Base-by-base conservation (phyloP, 768 basidiomycete species). In the Tylopilus vinaceipallidus region DNA sequence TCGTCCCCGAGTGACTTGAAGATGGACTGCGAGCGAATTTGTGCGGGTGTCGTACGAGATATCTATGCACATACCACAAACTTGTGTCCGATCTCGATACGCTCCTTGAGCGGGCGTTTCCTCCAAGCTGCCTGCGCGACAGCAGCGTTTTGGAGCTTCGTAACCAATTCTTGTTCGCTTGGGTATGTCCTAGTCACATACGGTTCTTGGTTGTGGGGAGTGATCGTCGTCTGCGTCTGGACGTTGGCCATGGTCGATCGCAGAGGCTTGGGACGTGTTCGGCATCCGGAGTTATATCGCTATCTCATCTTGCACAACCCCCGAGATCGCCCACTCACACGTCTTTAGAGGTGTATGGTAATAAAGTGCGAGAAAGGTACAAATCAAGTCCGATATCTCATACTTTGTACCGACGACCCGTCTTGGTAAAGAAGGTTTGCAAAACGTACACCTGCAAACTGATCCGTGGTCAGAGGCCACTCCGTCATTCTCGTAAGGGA, bases 391-490 rank as follows among this genome's bases (percentile, higher is more conserved):
- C 17, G 33, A 34, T 26, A 30, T 57, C 67, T 39, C 83, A 92
- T 62, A 91, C 90, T 74, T 91, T 91, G 76, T 92, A 93, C 62
- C 84, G 77, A 67, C 91, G 81, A 30, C 91, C 91, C 8, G 92
- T 93, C 68, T 86, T 83, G n/a, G 90, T 93, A 73, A 98, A 98
- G 83, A 95, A 98, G 17, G 91, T 95, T 70, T 95, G 92, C 20
- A 98, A 79, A 38, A 95, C 75, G 65, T 93, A 95, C 12, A 95
- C 89, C 71, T 98, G 94, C 50, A 88, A 68, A 5, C 93, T 95
- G 61, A 16, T 47, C 22, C 6, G 44, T 44, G 26, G 26, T 49
- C 35, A 61, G 57, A 30, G n/a, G 55, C 40, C 22, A 34, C 11
- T 37, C 34, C 47, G 22, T 16, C n/a, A 41, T 49, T 32, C 43